Conservation (phyloP, 2,329 filamentous ascomycete genomes). For the Didymella pinodella region DNA sequence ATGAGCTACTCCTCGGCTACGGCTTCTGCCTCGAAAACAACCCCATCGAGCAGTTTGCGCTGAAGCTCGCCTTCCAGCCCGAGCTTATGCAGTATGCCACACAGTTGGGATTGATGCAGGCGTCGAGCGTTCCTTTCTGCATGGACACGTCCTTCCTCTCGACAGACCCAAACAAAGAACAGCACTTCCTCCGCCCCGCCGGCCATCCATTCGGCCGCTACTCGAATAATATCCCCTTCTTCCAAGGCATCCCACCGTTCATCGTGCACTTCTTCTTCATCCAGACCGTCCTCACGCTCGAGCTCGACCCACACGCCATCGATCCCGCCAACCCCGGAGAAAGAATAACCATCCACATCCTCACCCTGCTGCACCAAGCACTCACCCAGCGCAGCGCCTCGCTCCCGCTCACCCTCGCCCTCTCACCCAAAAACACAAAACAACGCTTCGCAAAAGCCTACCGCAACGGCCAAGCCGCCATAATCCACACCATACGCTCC, state of each 20-base stretch:
- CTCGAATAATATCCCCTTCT: conserved; percentile 36
- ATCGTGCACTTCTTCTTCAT: conserved; percentile 46
- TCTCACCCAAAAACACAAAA: conserved; percentile 41
- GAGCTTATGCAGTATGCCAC: conserved; percentile 37
- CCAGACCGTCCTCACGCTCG: conserved; percentile 32
- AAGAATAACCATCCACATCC: conserved; percentile 35
- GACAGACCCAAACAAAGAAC: conserved; percentile 38
- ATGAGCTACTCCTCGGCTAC: conserved; percentile 62
- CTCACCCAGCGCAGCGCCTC: conserved; percentile 31
- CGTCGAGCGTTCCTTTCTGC: conserved; percentile 36
- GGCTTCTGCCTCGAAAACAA: conserved; percentile 60
- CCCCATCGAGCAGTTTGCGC: conserved; percentile 56
- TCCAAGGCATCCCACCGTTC: conserved; percentile 47
- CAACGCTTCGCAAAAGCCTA: conserved; percentile 55
- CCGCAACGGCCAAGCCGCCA: conserved; percentile 51
- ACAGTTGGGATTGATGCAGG: conserved; percentile 26
- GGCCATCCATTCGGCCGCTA: conserved; percentile 48
- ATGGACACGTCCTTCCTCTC: conserved; percentile 35
- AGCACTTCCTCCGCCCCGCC: conserved; percentile 44
- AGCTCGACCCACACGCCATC: conserved; percentile 25
- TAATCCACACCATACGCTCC: conserved; percentile 35
- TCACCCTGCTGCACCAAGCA: conserved; percentile 35
- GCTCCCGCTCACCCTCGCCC: conserved; percentile 24
- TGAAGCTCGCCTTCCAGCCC: conserved; percentile 53
- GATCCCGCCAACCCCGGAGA: conserved; percentile 24